A percentile compares a stretch with the other conserved stretches of the same genome.
Conservation (phyloP, 2,329 filamentous ascomycete genomes). For the Alternaria sp. region DNA sequence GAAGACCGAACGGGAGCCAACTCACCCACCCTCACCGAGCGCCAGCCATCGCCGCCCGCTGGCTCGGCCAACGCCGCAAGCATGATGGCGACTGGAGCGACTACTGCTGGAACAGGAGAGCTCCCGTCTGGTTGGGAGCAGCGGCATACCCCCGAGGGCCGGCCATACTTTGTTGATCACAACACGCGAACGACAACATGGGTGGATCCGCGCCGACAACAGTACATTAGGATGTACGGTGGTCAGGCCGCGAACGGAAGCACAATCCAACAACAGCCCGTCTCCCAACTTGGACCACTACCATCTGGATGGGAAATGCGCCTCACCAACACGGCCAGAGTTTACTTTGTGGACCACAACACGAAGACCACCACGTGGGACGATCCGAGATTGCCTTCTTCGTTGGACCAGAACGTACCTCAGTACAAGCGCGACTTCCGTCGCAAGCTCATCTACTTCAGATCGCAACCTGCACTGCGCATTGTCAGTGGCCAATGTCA, state of each 20-base stretch:
- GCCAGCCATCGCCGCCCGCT: constrained; percentile 50
- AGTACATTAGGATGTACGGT: constrained; percentile 98
- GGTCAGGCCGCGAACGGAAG: constrained; percentile 76
- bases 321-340: constrained; percentile 93
- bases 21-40: constrained; percentile 76
- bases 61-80: constrained; percentile 67
- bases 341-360: constrained; percentile 99
- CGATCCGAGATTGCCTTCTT: constrained; percentile 91
- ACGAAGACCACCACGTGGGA: constrained; percentile 99
- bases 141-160: constrained; percentile 90
- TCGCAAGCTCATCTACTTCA: constrained; percentile 98
- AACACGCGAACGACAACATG: constrained; percentile 98
- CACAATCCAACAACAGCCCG: constrained; percentile 95
- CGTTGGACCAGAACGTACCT: constrained; percentile 95
- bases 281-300: constrained; percentile 92
- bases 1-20: constrained; percentile 94
- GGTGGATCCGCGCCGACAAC: constrained; percentile 95
- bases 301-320: constrained; percentile 99
- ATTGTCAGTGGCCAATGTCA: constrained; percentile 97
- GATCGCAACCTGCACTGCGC: constrained; percentile 93
- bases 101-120: constrained; percentile 91
- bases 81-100: constrained; percentile 95
- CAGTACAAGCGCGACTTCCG: constrained; percentile 99
- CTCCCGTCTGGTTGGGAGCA: constrained; percentile 97
- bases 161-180: constrained; percentile 97